A percentile compares a stretch with the other conserved stretches of the same genome.
phyloP scores from a whole-genome alignment of 495 filamentous ascomycete species.

The Daldinia caldariorum region DNA sequence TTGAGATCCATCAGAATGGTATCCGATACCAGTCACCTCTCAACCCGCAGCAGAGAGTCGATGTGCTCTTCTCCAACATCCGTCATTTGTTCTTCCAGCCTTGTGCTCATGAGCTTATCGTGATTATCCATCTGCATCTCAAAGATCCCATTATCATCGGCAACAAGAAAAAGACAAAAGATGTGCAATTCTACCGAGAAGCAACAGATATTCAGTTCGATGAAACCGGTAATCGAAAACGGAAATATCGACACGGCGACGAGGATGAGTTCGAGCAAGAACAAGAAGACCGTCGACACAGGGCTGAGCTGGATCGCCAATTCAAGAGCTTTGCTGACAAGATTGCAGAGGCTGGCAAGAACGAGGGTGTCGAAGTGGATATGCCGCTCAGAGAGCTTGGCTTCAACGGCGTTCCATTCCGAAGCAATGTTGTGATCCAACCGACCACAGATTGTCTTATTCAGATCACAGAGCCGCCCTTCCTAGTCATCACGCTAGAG shows the following conservation, averaged over 20 bases:
- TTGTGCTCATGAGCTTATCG: constrained; percentile 92
- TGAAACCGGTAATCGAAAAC: constrained; percentile 96
- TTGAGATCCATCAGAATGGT: constrained; percentile 99
- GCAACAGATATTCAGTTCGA: constrained; percentile 99
- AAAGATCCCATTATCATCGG: constrained; percentile 98
- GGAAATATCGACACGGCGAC: constrained; percentile 97
- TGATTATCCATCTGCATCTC: constrained; percentile 96
- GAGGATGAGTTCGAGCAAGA: constrained; percentile 99
- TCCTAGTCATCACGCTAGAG: constrained; percentile 91
- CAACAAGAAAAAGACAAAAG: constrained; percentile 95
- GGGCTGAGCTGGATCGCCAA: constrained; percentile 90
- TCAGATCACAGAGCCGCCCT: constrained; percentile 95
- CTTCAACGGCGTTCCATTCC: constrained; percentile 94
- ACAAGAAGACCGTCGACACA: constrained; percentile 91
- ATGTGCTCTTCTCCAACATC: constrained; percentile 97
- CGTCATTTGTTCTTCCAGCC: constrained; percentile 99
- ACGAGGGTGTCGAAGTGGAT: constrained; percentile 85
- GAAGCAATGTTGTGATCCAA: constrained; percentile 92
- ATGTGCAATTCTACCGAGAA: constrained; percentile 98
- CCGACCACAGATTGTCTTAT: constrained; percentile 99
- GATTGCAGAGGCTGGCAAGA: constrained; percentile 90
- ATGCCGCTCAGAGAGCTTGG: constrained; percentile 96
- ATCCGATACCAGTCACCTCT: constrained; percentile 93
- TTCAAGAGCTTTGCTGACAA: constrained; percentile 99
- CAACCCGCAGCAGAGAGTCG: constrained; percentile 81